Evolutionary conservation across 2,329 filamentous ascomycete genomes (phyloP).

Genomic region (Penicillium concentricum): DNA sequence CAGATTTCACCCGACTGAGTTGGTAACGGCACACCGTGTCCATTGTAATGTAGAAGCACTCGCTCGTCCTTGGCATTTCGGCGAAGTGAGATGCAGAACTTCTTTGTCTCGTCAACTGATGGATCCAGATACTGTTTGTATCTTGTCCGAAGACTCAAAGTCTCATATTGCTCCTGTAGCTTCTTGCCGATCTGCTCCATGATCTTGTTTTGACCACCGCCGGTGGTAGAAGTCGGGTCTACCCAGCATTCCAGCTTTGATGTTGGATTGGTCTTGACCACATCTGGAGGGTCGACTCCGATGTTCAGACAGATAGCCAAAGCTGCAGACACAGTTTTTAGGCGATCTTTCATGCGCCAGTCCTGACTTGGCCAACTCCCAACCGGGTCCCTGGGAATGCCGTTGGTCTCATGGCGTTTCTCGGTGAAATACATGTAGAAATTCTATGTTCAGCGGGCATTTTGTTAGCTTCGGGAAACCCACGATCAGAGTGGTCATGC

Average conservation of each 20-base stretch:
- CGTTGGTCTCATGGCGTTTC: conserved; percentile 93
- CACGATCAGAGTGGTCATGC: background rate
- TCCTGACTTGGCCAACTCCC: conserved; percentile 68
- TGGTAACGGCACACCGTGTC: conserved; percentile 93
- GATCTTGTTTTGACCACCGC: conserved; percentile 72
- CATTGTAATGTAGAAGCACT: conserved; percentile 97
- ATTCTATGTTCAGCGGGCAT: conserved; percentile 58
- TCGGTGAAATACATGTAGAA: conserved; percentile 99
- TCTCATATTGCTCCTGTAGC: conserved; percentile 95
- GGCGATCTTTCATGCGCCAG: conserved; percentile 93
- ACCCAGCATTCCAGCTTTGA: conserved; percentile 97
- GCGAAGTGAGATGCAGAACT: conserved; percentile 86
- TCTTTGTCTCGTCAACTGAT: conserved; percentile 95
- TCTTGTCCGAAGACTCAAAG: conserved; percentile 86
- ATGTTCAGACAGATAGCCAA: conserved; percentile 95
- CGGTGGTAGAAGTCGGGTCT: conserved; percentile 77
- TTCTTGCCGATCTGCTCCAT: conserved; percentile 94
- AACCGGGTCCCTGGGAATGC: conserved; percentile 67
- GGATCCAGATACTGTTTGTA: conserved; percentile 98
- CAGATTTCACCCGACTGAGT: conserved; percentile 96
- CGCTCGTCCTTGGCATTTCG: conserved; percentile 94
- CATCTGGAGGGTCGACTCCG: conserved; percentile 93
- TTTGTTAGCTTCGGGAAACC: conserved; percentile 12
- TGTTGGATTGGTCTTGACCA: conserved; percentile 90
- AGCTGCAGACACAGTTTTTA: conserved; percentile 95